Evolutionary conservation across 305 asterid genomes (phyloP).

Genomic region (Stenogyne calaminthoides): DNA sequence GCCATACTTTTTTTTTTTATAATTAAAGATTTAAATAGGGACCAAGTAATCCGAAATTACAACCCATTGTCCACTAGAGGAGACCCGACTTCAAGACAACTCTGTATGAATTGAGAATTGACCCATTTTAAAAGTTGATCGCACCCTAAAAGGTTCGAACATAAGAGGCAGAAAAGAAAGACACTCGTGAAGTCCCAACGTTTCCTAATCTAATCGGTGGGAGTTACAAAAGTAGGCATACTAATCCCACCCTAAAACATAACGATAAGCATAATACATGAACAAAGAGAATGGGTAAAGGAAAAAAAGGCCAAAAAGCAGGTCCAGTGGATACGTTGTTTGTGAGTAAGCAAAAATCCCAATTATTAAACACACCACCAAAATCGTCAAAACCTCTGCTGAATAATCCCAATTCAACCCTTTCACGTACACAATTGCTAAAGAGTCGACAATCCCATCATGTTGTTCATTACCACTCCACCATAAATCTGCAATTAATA

Average conservation of each 20-base stretch:
- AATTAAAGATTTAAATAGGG: no score
- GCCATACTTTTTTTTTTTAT: no score
- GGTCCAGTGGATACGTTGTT: conserved; percentile 44
- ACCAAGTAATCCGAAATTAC: no score
- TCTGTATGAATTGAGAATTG: no score
- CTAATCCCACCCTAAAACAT: conserved; percentile 27
- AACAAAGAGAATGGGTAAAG: conserved; percentile 43
- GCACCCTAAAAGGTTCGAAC: no score
- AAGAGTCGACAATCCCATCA: conserved; percentile 45
- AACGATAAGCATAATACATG: conserved; percentile 35
- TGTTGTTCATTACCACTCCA: conserved; percentile 51
- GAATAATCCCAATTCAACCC: conserved; percentile 51
- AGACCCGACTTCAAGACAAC: no score
- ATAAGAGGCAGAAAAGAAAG: no score
- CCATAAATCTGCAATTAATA: conserved; percentile 41
- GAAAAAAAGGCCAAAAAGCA: conserved; percentile 40
- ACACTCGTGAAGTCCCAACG: no score
- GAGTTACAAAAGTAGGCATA: background rate
- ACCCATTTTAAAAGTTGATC: no score
- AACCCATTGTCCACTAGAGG: no score
- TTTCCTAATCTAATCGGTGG: no score
- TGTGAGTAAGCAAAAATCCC: conserved; percentile 40
- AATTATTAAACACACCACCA: conserved; percentile 39
- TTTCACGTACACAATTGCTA: conserved; percentile 38
- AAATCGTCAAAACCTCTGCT: conserved; percentile 43